Conservation (phyloP, 345 rosid genomes). For the Populus nigra region DNA sequence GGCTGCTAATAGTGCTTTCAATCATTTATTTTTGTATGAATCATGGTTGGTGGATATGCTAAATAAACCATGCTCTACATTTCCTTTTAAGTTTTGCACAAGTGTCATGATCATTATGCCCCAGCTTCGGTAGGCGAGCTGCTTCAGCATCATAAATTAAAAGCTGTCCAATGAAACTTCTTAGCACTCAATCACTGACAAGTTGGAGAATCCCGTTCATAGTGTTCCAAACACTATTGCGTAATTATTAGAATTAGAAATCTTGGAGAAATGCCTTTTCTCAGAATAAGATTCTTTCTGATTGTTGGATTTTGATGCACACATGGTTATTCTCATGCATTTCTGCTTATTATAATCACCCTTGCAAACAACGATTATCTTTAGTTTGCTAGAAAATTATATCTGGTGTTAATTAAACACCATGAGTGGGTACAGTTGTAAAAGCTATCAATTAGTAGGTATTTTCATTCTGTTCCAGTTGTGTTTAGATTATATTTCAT, state of each 20-base stretch:
- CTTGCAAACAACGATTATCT: neutral
- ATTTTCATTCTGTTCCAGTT: no score
- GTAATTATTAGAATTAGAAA: neutral
- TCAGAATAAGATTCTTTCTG: neutral
- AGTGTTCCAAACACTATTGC: no score
- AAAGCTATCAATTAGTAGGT: no score
- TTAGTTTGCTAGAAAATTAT: neutral
- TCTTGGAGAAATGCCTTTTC: neutral
- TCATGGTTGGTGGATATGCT: constrained; percentile 4
- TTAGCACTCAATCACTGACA: neutral
- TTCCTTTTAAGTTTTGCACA: neutral
- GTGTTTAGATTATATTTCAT: no score
- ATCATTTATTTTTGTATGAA: neutral
- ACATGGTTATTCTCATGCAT: neutral
- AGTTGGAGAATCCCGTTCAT: neutral
- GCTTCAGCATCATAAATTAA: neutral
- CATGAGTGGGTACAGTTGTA: no score
- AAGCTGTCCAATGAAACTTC: neutral
- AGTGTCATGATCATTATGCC: neutral
- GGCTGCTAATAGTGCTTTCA: neutral
- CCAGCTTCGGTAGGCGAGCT: neutral
- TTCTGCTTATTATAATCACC: neutral
- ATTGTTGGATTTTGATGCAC: neutral
- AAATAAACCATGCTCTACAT: neutral
- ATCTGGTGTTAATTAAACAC: no score